Evolutionary conservation across 805 yeast genomes (phyloP).

Genomic region (Zygoascus tannicola): DNA sequence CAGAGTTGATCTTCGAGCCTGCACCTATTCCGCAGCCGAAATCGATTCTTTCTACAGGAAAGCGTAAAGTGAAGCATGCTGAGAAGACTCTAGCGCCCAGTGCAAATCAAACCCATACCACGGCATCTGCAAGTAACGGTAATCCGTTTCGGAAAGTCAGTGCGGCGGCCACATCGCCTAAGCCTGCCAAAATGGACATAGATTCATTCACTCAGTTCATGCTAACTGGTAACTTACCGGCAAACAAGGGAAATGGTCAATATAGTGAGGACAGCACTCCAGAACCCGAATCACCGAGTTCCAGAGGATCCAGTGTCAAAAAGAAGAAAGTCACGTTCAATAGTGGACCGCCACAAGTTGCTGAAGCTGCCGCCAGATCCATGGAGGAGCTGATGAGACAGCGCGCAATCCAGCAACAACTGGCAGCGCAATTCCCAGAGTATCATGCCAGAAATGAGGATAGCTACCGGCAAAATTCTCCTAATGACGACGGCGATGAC

Average conservation of each 20-base stretch:
- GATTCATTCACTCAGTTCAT: conserved; percentile 80
- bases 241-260: conserved; percentile 2
- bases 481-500: conserved; percentile 48
- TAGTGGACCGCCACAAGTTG: conserved; percentile 28
- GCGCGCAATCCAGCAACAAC: conserved; percentile 10
- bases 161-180: conserved; percentile 1
- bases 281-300: conserved; percentile 1
- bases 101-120: conserved; percentile 5
- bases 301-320: conserved; percentile 6
- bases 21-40: conserved; percentile 75
- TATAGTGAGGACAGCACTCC: conserved; percentile 9
- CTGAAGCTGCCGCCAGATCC: conserved; percentile 32
- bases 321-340: conserved; percentile 30
- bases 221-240: conserved; percentile 68
- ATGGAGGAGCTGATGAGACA: conserved; percentile 31
- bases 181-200: conserved; percentile 48
- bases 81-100: neutral
- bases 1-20: conserved; percentile 29
- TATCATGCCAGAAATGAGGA: neutral
- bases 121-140: conserved; percentile 11
- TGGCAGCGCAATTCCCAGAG: neutral
- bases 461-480: neutral
- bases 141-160: conserved; percentile 20
- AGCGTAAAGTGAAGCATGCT: conserved; percentile 39
- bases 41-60: conserved; percentile 63